Evolutionary conservation across 1,284 basidiomycete species (phyloP).

Genomic region (Neolentinus lepideus): DNA sequence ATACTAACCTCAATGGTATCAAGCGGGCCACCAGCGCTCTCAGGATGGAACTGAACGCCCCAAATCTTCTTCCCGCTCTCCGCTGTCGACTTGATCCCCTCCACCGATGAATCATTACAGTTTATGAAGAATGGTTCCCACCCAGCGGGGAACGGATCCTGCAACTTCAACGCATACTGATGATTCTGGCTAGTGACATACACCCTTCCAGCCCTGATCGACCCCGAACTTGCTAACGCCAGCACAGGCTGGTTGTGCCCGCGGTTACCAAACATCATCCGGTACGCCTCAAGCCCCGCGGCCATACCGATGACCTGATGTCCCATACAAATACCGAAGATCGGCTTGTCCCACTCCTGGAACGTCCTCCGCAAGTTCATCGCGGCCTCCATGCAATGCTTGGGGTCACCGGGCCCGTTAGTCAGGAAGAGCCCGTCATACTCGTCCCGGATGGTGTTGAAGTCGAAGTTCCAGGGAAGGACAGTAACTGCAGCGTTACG

Average conservation of each 20-base stretch:
- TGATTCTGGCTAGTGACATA: constrained; percentile 97
- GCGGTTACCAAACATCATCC: constrained; percentile 97
- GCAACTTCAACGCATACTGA: constrained; percentile 90
- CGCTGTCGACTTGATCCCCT: constrained; percentile 89
- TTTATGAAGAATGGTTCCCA: constrained; percentile 99
- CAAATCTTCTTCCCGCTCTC: constrained; percentile 86
- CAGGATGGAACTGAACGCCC: constrained; percentile 97
- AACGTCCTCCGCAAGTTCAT: constrained; percentile 77
- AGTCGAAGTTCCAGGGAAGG: constrained; percentile 96
- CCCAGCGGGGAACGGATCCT: constrained; percentile 89
- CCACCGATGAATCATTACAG: constrained; percentile 95
- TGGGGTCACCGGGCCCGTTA: constrained; percentile 95
- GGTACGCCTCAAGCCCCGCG: constrained; percentile 92
- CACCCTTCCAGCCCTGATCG: constrained; percentile 91
- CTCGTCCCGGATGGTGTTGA: constrained; percentile 84
- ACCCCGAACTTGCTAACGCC: constrained; percentile 84
- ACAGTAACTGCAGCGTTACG: constrained; percentile 92
- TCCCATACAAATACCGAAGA: constrained; percentile 99
- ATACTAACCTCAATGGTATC: constrained; percentile 81
- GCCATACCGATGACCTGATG: constrained; percentile 97
- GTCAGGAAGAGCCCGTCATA: constrained; percentile 95
- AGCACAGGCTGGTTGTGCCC: constrained; percentile 99
- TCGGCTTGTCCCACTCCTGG: constrained; percentile 84
- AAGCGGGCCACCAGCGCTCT: constrained; percentile 87
- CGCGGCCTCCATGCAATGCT: constrained; percentile 84